These are phyloP conservation scores for Penicillium polonicum DNA, from an alignment of 2,329 filamentous ascomycete species.

Conservation along the genomic window DNA sequence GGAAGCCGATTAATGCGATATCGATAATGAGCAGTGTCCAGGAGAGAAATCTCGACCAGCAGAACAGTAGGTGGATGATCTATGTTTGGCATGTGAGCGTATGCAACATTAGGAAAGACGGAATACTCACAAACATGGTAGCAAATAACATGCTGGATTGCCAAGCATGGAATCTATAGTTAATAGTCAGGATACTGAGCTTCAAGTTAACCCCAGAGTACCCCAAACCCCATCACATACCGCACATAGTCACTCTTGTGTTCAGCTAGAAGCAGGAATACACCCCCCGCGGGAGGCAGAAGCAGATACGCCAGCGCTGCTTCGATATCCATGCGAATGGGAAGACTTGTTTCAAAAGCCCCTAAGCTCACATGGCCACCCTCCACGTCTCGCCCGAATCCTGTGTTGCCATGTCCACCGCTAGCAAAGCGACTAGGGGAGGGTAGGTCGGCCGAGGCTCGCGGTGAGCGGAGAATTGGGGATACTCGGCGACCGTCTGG, in stretches of 20 bases:
- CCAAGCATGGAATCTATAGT: conserved; percentile 85
- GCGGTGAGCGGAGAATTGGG: conserved; percentile 56
- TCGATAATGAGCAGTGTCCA: conserved; percentile 81
- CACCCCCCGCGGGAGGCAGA: conserved; percentile 80
- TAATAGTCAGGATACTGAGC: background rate
- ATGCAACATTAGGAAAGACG: background rate
- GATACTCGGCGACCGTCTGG: conserved; percentile 49
- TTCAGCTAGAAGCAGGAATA: conserved; percentile 80
- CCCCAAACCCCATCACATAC: conserved; percentile 47
- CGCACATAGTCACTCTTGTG: conserved; percentile 96
- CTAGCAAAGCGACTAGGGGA: conserved; percentile 42
- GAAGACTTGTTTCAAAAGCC: conserved; percentile 83
- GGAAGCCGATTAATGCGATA: conserved; percentile 69
- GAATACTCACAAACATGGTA: conserved; percentile 54
- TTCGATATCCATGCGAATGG: conserved; percentile 83
- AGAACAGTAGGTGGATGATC: conserved; percentile 79
- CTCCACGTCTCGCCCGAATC: conserved; percentile 43
- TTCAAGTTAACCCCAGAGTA: background rate
- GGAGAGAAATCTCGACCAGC: conserved; percentile 78
- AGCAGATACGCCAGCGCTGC: conserved; percentile 85
- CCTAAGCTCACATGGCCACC: conserved; percentile 66
- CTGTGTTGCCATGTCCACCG: conserved; percentile 42
- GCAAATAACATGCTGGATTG: conserved; percentile 84
- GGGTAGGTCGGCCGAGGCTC: conserved; percentile 44
- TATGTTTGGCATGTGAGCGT: conserved; percentile 47